These are phyloP conservation scores for Citrus glauca DNA, from an alignment of 345 rosid species.

Conservation along the genomic window DNA sequence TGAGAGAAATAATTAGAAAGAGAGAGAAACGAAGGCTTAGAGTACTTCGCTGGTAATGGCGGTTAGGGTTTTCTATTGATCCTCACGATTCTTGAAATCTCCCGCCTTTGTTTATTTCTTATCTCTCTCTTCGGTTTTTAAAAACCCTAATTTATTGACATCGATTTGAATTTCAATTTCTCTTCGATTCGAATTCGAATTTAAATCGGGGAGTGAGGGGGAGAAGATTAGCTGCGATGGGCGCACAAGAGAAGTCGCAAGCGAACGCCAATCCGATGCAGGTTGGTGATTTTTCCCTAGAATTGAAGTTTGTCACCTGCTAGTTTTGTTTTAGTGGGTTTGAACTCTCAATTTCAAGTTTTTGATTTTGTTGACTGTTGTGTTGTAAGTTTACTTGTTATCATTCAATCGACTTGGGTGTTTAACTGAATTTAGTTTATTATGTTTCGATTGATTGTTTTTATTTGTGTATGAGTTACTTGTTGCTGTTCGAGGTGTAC, in stretches of 20 bases:
- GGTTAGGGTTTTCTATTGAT: constrained; percentile 58
- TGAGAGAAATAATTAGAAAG: constrained; percentile 16
- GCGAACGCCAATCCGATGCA: constrained; percentile 79
- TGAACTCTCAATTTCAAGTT: not conserved
- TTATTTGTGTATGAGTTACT: not conserved
- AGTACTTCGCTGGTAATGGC: constrained; percentile 38
- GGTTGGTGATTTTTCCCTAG: constrained; percentile 45
- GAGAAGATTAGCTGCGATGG: constrained; percentile 49
- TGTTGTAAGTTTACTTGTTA: constrained; percentile 5
- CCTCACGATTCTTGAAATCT: constrained; percentile 15
- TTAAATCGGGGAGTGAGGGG: constrained; percentile 21
- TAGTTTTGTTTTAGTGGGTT: not conserved
- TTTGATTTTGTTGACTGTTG: not conserved
- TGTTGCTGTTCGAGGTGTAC: not conserved
- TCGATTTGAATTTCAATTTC: constrained; percentile 18
- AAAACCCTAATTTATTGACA: constrained; percentile 54
- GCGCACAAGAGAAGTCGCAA: constrained; percentile 78
- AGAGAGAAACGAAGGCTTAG: constrained; percentile 30
- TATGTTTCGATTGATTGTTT: not conserved
- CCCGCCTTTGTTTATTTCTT: constrained; percentile 23
- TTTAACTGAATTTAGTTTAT: not conserved
- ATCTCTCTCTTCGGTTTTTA: constrained; percentile 14
- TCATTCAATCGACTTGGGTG: not conserved
- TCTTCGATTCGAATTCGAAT: constrained; percentile 27
- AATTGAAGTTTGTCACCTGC: constrained; percentile 6